Evolutionary conservation across 108 stramenopile genomes (phyloP).

Genomic region (Nitzschia putrida): DNA sequence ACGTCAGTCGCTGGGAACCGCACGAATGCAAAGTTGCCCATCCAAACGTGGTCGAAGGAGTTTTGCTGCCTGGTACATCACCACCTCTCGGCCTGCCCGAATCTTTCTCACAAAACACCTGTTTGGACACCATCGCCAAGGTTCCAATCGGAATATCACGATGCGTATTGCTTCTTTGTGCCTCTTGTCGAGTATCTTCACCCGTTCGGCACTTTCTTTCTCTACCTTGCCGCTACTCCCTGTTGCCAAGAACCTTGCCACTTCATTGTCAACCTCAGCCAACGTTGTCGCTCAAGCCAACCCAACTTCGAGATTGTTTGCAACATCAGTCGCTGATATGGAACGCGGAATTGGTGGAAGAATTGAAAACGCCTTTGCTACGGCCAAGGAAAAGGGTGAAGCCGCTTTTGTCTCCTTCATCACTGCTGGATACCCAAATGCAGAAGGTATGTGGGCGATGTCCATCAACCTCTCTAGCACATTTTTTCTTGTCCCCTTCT

Average conservation of each 20-base stretch:
- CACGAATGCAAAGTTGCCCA: neutral
- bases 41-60: constrained; percentile 3
- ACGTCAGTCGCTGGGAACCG: neutral
- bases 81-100: neutral
- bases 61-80: neutral
- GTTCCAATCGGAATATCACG: neutral
- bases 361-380: constrained; percentile 82
- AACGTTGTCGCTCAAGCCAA: neutral
- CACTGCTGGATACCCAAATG: constrained; percentile 83
- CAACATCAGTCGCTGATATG: constrained; percentile 48
- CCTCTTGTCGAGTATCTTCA: constrained; percentile 13
- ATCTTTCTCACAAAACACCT: neutral
- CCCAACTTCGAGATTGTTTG: constrained; percentile 2
- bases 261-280: neutral
- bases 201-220: constrained; percentile 16
- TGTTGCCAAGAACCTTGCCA: constrained; percentile 3
- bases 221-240: neutral
- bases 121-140: neutral
- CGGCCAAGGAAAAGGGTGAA: constrained; percentile 74
- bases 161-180: constrained; percentile 18
- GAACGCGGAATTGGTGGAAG: constrained; percentile 73
- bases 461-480: neutral
- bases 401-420: constrained; percentile 89
- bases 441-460: constrained; percentile 56
- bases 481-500: neutral